These are phyloP conservation scores for Fraxinus pennsylvanica DNA, from an alignment of 257 asterid genomes.

Conservation along the genomic window DNA sequence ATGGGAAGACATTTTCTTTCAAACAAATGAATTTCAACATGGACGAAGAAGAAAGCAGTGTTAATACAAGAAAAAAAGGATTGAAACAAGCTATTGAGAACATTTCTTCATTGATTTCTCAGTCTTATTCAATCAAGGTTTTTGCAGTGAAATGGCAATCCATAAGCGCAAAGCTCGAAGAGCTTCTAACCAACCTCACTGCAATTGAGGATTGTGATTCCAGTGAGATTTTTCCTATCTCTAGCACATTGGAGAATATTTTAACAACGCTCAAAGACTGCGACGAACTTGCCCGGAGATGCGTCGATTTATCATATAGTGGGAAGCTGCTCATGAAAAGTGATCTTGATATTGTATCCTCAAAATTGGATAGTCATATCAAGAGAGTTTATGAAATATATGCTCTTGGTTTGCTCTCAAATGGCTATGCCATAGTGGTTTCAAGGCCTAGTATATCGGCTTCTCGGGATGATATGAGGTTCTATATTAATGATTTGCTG, in stretches of 20 bases:
- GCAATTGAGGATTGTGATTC: slow-evolving; percentile 67
- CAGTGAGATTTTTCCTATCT: slow-evolving; percentile 47
- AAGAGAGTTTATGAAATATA: slow-evolving; percentile 58
- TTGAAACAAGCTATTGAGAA: slow-evolving; percentile 41
- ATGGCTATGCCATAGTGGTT: slow-evolving; percentile 69
- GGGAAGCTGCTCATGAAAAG: slow-evolving; percentile 95
- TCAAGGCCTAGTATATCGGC: slow-evolving; percentile 70
- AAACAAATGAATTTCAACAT: slow-evolving; percentile 32
- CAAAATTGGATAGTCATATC: slow-evolving; percentile 51
- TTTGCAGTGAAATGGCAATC: slow-evolving; percentile 73
- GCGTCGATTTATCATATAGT: slow-evolving; percentile 55
- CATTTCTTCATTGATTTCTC: slow-evolving; percentile 61
- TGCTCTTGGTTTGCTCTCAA: slow-evolving; percentile 62
- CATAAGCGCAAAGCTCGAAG: slow-evolving; percentile 63
- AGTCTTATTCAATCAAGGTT: slow-evolving; percentile 61
- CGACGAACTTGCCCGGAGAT: slow-evolving; percentile 49
- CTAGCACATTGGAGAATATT: slow-evolving; percentile 54
- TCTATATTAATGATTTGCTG: slow-evolving; percentile 64
- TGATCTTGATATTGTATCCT: slow-evolving; percentile 65
- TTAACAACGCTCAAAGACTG: slow-evolving; percentile 45
- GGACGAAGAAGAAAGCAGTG: slow-evolving; percentile 41
- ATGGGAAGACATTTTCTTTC: slow-evolving; percentile 22
- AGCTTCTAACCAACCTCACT: slow-evolving; percentile 61
- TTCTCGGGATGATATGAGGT: slow-evolving; percentile 63
- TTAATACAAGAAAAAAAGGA: slow-evolving; percentile 20